A percentile compares a stretch with the other conserved stretches of the same genome.
Evolutionary conservation across 306 rosid genomes (phyloP).

Genomic region (Fragaria iinumae): DNA sequence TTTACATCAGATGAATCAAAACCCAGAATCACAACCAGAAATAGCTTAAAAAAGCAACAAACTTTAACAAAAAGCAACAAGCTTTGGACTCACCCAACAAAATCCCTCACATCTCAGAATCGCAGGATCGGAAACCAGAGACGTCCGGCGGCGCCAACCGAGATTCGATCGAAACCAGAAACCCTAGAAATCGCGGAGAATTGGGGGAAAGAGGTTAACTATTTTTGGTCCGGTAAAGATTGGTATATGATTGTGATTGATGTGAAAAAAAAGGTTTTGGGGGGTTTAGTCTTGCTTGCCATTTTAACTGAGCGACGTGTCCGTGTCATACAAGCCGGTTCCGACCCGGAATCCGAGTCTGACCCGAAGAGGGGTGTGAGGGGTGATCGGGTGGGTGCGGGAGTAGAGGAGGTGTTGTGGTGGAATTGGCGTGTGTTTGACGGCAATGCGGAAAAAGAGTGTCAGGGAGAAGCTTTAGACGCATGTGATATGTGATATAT

Average conservation of each 20-base stretch:
- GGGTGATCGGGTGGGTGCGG: neutral
- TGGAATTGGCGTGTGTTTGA: neutral
- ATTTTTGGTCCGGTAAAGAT: neutral
- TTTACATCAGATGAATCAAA: neutral
- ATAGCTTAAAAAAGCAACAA: neutral
- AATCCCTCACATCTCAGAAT: constrained; percentile 27
- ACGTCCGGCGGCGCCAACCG: neutral
- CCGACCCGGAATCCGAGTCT: neutral
- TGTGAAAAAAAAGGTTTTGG: constrained; percentile 3
- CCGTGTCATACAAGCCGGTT: neutral
- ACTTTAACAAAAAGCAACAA: constrained; percentile 16
- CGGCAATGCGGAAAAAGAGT: neutral
- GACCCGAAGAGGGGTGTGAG: neutral
- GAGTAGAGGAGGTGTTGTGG: neutral
- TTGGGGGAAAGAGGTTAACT: constrained; percentile 35
- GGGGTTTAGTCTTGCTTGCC: constrained; percentile 15
- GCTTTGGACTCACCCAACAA: constrained; percentile 40
- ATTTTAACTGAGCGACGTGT: constrained; percentile 24
- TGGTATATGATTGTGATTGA: neutral
- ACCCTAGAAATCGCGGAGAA: constrained; percentile 59
- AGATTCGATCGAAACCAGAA: constrained; percentile 29
- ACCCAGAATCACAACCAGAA: constrained; percentile 2
- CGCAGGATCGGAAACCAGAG: constrained; percentile 10
- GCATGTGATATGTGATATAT: constrained; percentile 7
- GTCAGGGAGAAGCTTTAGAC: constrained; percentile 14